Conservation (phyloP, 345 rosid species). For the Noccaea caerulescens region DNA sequence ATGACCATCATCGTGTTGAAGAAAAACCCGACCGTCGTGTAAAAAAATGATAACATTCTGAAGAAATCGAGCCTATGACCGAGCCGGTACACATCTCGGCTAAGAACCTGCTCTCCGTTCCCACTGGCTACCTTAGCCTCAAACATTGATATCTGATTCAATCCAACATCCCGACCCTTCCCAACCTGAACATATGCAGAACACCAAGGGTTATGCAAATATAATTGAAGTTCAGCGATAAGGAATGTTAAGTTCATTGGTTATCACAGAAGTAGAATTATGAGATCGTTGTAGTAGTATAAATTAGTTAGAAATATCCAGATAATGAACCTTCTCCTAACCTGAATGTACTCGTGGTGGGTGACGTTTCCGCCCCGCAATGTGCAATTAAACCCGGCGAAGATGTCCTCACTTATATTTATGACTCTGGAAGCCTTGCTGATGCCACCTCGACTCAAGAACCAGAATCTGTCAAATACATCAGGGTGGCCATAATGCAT, state of each 20-base stretch:
- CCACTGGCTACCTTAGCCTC: slow-evolving; percentile 96
- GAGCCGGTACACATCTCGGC: slow-evolving; percentile 84
- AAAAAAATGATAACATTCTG: slow-evolving; percentile 83
- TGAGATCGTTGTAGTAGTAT: slow-evolving; percentile 4
- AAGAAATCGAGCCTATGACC: slow-evolving; percentile 92
- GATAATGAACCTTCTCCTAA: slow-evolving; percentile 56
- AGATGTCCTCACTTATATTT: slow-evolving; percentile 92
- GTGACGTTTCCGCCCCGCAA: slow-evolving; percentile 92
- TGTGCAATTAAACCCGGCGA: slow-evolving; percentile 92
- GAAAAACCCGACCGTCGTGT: slow-evolving; percentile 73
- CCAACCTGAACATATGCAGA: slow-evolving; percentile 70
- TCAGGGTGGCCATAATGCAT: slow-evolving; percentile 98
- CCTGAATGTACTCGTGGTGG: slow-evolving; percentile 92
- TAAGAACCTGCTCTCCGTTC: slow-evolving; percentile 90
- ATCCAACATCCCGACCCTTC: slow-evolving; percentile 90
- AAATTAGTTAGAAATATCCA: slow-evolving; percentile 25
- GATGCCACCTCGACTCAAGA: slow-evolving; percentile 81
- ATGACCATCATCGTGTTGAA: slow-evolving; percentile 78
- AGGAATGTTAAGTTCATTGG: neutral
- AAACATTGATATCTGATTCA: slow-evolving; percentile 84
- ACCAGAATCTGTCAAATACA: slow-evolving; percentile 93
- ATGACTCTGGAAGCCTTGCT: slow-evolving; percentile 92
- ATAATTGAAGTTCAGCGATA: neutral
- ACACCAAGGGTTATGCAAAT: slow-evolving; percentile 15
- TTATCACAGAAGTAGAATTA: slow-evolving; percentile 18